Evolutionary conservation across 2,329 filamentous ascomycete species (phyloP).

Genomic region (Graphium sp.): DNA sequence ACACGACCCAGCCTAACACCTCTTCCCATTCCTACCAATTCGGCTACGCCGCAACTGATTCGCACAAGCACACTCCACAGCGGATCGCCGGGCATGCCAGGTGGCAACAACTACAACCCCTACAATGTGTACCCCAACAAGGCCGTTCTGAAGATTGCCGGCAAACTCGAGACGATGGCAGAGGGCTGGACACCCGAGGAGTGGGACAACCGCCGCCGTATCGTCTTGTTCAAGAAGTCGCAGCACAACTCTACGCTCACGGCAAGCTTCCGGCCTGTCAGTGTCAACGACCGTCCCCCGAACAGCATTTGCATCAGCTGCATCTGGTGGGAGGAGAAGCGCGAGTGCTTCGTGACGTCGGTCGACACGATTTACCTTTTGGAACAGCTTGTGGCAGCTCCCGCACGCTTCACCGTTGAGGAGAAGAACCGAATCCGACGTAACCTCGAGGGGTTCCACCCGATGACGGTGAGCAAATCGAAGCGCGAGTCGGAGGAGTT

Average conservation of each 20-base stretch:
- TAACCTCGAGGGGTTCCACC: conserved; percentile 88
- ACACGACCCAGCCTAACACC: conserved; percentile 28
- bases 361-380: conserved; percentile 95
- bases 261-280: conserved; percentile 62
- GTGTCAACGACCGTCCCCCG: conserved; percentile 60
- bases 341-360: conserved; percentile 84
- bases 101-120: conserved; percentile 43
- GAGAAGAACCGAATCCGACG: conserved; percentile 97
- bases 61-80: conserved; percentile 37
- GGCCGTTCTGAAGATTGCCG: conserved; percentile 69
- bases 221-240: conserved; percentile 75
- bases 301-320: conserved; percentile 93
- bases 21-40: conserved; percentile 26
- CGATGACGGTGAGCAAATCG: conserved; percentile 81
- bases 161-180: conserved; percentile 72
- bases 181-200: conserved; percentile 74
- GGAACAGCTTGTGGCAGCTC: conserved; percentile 65
- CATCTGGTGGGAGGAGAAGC: conserved; percentile 89
- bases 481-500: conserved; percentile 90
- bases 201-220: conserved; percentile 57
- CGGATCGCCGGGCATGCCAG: conserved; percentile 14
- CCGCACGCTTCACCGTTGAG: conserved; percentile 76
- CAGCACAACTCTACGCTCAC: conserved; percentile 72
- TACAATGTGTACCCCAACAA: conserved; percentile 74
- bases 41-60: conserved; percentile 31